phyloP scores from a whole-genome alignment of 2,329 filamentous ascomycete species.

The Trichoderma arundinaceum region DNA sequence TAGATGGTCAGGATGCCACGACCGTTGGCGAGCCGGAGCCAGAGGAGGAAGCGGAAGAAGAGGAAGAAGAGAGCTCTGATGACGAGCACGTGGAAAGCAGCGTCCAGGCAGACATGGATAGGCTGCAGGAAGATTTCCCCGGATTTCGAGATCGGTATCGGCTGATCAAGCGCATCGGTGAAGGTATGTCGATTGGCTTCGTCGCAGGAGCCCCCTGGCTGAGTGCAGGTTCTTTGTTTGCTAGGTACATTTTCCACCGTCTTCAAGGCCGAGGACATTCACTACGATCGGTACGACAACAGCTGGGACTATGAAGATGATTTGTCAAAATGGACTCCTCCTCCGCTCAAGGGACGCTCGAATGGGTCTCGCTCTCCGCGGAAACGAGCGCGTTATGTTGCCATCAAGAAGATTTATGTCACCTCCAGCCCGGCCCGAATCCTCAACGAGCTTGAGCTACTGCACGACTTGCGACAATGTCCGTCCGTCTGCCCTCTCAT shows the following conservation, averaged over 20 bases:
- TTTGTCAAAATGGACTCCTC: slow-evolving; percentile 70
- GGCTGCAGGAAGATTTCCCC: slow-evolving; percentile 79
- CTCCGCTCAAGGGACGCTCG: slow-evolving; percentile 62
- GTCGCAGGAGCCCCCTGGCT: neutral
- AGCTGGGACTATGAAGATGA: slow-evolving; percentile 80
- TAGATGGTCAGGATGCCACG: slow-evolving; percentile 38
- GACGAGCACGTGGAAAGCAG: slow-evolving; percentile 69
- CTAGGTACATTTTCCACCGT: slow-evolving; percentile 96
- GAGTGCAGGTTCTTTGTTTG: neutral
- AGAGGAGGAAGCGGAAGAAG: slow-evolving; percentile 42
- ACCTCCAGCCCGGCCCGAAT: slow-evolving; percentile 94
- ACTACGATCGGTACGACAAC: slow-evolving; percentile 83
- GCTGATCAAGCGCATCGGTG: slow-evolving; percentile 94
- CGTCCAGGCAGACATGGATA: slow-evolving; percentile 85
- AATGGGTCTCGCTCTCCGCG: slow-evolving; percentile 42
- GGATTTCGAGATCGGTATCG: slow-evolving; percentile 85
- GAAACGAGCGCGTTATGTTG: slow-evolving; percentile 73
- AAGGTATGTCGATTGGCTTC: slow-evolving; percentile 63
- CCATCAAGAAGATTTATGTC: slow-evolving; percentile 99
- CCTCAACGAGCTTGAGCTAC: slow-evolving; percentile 91
- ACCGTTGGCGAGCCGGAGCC: slow-evolving; percentile 38
- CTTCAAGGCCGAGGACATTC: slow-evolving; percentile 95
- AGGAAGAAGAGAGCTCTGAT: slow-evolving; percentile 55
- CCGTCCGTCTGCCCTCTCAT: slow-evolving; percentile 91
- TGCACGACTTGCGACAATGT: slow-evolving; percentile 84